These are phyloP conservation scores for Agapanthus africanus DNA, from an alignment of 106 monocot species.

Conservation along the genomic window DNA sequence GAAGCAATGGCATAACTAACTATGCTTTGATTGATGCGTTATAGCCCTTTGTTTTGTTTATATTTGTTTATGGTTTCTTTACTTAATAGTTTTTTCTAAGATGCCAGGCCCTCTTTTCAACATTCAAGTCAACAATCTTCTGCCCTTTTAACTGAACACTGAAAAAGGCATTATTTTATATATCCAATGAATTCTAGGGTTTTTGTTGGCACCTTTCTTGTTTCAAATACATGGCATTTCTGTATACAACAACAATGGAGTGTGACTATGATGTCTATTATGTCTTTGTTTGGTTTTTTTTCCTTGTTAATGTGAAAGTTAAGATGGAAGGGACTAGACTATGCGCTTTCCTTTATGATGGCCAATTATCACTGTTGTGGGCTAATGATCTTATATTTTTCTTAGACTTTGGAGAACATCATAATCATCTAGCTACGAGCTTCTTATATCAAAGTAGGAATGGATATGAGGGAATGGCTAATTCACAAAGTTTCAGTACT, in stretches of 20 bases:
- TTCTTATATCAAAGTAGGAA: too few relatives aligned
- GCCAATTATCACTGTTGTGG: not conserved
- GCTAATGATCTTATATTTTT: not conserved
- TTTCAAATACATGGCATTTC: constrained; percentile 1
- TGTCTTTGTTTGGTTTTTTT: not conserved
- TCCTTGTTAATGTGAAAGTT: not conserved
- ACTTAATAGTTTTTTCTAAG: not conserved
- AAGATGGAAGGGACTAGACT: not conserved
- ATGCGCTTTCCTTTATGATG: not conserved
- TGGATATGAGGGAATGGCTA: too few relatives aligned
- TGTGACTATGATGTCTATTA: not conserved
- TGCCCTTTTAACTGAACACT: too few relatives aligned
- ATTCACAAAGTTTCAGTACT: too few relatives aligned
- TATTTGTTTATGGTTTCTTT: not conserved
- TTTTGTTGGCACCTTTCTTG: not conserved
- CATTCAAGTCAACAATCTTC: constrained; percentile 4
- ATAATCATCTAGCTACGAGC: too few relatives aligned
- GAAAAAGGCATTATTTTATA: constrained; percentile 1
- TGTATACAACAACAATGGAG: not conserved
- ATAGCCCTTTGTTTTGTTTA: not conserved
- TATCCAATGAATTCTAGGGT: not conserved
- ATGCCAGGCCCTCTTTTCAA: not conserved
- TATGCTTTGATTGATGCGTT: constrained; percentile 7
- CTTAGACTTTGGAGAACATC: not conserved
- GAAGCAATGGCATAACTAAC: constrained; percentile 5